These are phyloP conservation scores for Ustilago nuda DNA, from an alignment of 1,284 basidiomycete genomes.

Conservation along the genomic window DNA sequence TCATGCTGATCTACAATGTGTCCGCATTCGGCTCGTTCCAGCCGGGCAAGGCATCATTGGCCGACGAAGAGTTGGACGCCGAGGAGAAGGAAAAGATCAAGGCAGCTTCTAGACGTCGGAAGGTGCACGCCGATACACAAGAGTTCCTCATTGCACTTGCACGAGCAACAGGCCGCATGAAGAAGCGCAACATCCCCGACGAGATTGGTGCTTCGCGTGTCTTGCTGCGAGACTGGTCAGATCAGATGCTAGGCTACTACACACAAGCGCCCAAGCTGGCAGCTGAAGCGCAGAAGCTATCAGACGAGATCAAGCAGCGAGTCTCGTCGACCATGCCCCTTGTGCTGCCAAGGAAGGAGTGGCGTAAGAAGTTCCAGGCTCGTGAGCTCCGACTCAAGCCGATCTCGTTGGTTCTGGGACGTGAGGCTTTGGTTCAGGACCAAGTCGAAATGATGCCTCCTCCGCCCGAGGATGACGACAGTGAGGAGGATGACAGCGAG, in stretches of 20 bases:
- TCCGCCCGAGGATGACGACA: constrained; percentile 54
- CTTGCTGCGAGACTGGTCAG: constrained; percentile 65
- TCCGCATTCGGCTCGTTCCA: constrained; percentile 64
- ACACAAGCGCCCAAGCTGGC: constrained; percentile 53
- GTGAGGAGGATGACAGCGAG: constrained; percentile 51
- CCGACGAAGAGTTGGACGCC: constrained; percentile 49
- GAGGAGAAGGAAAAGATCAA: constrained; percentile 38
- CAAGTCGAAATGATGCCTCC: constrained; percentile 48
- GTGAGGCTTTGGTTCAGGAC: constrained; percentile 46
- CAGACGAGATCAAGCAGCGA: constrained; percentile 36
- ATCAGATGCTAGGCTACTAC: constrained; percentile 62
- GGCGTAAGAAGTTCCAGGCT: constrained; percentile 53
- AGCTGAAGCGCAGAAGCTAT: constrained; percentile 30
- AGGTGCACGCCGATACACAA: constrained; percentile 61
- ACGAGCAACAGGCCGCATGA: constrained; percentile 56
- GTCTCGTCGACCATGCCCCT: constrained; percentile 21
- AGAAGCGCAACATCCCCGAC: constrained; percentile 62
- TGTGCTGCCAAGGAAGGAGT: constrained; percentile 51
- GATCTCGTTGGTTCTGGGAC: constrained; percentile 42
- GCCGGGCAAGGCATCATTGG: constrained; percentile 40
- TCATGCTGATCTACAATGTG: constrained; percentile 65
- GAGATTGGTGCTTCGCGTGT: constrained; percentile 58
- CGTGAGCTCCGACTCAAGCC: constrained; percentile 57
- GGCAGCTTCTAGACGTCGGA: constrained; percentile 46
- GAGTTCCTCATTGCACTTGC: constrained; percentile 66